Percentiles rank a stretch among this genome's conserved stretches.
Conservation (phyloP, 768 basidiomycete genomes). For the Rhizopogon vinicolor region DNA sequence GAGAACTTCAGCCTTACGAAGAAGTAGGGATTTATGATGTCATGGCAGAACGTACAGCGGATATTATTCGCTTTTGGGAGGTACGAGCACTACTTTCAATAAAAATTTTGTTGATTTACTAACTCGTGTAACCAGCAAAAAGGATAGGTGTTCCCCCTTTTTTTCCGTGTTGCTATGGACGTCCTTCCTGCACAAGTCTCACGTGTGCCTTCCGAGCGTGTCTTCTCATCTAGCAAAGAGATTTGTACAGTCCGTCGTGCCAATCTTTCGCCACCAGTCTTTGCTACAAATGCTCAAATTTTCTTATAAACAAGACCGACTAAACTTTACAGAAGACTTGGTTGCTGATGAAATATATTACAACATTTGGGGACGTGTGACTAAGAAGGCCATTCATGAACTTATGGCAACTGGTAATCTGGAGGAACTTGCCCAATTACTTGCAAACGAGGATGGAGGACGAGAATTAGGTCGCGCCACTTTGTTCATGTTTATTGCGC, state of each 20-base stretch:
- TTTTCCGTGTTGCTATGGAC: constrained; percentile 11
- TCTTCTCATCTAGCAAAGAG: constrained; percentile 25
- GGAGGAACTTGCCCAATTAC: background rate
- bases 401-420: background rate
- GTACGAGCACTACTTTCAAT: too few relatives aligned
- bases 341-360: too few relatives aligned
- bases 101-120: too few relatives aligned
- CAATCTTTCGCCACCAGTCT: constrained; percentile 11
- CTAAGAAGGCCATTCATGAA: background rate
- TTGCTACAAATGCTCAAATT: constrained; percentile 21
- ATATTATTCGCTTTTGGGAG: too few relatives aligned
- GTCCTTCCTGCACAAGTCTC: constrained; percentile 17
- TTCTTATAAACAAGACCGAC: constrained; percentile 3
- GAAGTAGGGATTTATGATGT: too few relatives aligned
- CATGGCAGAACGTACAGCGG: too few relatives aligned
- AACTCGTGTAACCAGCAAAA: too few relatives aligned
- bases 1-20: too few relatives aligned
- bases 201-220: constrained; percentile 15
- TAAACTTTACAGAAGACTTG: too few relatives aligned
- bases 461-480: too few relatives aligned
- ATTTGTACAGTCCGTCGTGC: constrained; percentile 19
- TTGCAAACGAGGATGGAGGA: too few relatives aligned
- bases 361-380: background rate
- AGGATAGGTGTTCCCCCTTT: background rate
- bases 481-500: too few relatives aligned